These are phyloP conservation scores for Pseudevernia furfuracea DNA, from an alignment of 495 filamentous ascomycete species.

Conservation along the genomic window DNA sequence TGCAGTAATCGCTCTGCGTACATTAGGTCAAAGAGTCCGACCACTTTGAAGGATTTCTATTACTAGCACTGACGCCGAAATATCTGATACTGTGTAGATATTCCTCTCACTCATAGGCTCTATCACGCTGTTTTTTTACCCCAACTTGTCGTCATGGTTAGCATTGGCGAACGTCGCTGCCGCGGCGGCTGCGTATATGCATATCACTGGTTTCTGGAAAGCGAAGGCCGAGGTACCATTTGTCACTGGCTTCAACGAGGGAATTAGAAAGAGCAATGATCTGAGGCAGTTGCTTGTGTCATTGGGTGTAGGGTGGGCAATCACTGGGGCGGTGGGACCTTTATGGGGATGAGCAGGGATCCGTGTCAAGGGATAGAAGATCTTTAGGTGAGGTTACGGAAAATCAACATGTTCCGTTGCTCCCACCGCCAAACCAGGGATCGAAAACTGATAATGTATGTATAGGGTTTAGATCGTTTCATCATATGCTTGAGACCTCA, in stretches of 20 bases:
- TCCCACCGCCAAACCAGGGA: not conserved
- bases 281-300: constrained; percentile 4
- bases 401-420: not conserved
- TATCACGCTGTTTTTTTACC: not conserved
- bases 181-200: constrained; percentile 21
- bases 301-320: not conserved
- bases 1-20: not conserved
- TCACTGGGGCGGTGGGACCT: not conserved
- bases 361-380: not conserved
- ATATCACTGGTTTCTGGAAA: constrained; percentile 29
- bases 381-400: not conserved
- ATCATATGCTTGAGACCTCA: not conserved
- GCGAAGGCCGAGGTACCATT: constrained; percentile 32
- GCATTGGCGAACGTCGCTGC: not conserved
- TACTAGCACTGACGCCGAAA: not conserved
- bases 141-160: not conserved
- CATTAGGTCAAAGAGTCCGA: not conserved
- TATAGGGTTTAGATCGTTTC: not conserved
- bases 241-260: constrained; percentile 33
- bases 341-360: not conserved
- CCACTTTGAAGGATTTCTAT: not conserved
- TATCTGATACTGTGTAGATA: not conserved
- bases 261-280: constrained; percentile 26
- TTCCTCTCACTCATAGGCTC: not conserved
- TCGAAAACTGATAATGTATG: not conserved